Evolutionary conservation across 2,329 filamentous ascomycete genomes (phyloP).

Genomic region (Diaporthe ilicicola): DNA sequence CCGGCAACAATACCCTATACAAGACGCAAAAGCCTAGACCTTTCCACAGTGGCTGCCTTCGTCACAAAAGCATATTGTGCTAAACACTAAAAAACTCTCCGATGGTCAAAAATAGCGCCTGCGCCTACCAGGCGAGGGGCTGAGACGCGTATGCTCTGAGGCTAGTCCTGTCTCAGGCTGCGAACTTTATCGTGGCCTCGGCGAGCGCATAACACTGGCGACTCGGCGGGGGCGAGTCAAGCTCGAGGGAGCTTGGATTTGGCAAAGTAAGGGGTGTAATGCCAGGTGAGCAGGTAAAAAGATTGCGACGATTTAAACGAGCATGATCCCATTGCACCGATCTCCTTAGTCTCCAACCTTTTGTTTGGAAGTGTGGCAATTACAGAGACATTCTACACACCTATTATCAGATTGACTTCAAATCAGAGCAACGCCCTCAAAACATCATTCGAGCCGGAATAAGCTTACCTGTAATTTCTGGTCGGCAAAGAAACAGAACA

Average conservation of each 20-base stretch:
- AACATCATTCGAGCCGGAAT: background rate
- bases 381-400: background rate
- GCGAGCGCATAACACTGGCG: background rate
- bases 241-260: background rate
- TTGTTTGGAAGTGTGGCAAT: background rate
- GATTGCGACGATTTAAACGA: background rate
- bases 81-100: background rate
- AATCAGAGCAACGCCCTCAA: too few species aligned
- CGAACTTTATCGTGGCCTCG: background rate
- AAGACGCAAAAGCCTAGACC: background rate
- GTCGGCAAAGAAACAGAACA: too few species aligned
- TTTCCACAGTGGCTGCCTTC: background rate
- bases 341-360: rapidly evolving
- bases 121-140: background rate
- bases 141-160: background rate
- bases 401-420: background rate
- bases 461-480: background rate
- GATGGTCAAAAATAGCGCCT: background rate
- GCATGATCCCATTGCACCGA: background rate
- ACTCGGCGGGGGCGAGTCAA: background rate
- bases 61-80: background rate
- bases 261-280: background rate
- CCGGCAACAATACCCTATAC: background rate
- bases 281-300: too few species aligned
- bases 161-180: background rate